These are phyloP conservation scores for Blepharisma stoltei DNA, from an alignment of 73 alveolate species.

Conservation along the genomic window DNA sequence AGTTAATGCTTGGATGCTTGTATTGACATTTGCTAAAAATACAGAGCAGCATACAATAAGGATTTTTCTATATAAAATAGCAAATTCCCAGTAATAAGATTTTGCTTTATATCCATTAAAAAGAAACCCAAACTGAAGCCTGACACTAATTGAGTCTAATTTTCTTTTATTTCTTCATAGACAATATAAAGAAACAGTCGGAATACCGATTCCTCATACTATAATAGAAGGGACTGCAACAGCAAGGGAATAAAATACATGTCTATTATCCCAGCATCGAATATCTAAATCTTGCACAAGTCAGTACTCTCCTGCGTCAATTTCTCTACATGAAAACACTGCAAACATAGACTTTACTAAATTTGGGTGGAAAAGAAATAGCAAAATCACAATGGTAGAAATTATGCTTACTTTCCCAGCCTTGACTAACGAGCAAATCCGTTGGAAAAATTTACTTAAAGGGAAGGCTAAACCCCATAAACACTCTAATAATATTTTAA, in stretches of 20 bases:
- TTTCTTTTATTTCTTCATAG: background rate
- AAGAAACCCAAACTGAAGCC: constrained; percentile 56
- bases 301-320: constrained; percentile 43
- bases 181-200: background rate
- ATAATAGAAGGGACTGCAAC: constrained; percentile 57
- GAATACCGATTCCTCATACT: constrained; percentile 31
- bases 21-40: constrained; percentile 9
- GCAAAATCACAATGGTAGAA: constrained; percentile 47
- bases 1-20: background rate
- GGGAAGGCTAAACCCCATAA: too few species aligned
- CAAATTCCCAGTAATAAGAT: constrained; percentile 58
- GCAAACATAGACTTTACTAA: constrained; percentile 48
- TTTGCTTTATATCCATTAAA: constrained; percentile 54
- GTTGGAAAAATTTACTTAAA: too few species aligned
- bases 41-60: constrained; percentile 46
- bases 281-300: constrained; percentile 44
- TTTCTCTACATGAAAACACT: constrained; percentile 47
- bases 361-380: constrained; percentile 59
- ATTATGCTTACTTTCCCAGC: constrained; percentile 31
- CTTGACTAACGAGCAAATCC: constrained; percentile 31
- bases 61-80: constrained; percentile 53
- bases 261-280: constrained; percentile 38
- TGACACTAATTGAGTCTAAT: background rate
- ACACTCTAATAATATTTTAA: too few species aligned
- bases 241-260: background rate